Evolutionary conservation across 1,139 yeast species (phyloP).

Genomic region (Taiozyma sp.): DNA sequence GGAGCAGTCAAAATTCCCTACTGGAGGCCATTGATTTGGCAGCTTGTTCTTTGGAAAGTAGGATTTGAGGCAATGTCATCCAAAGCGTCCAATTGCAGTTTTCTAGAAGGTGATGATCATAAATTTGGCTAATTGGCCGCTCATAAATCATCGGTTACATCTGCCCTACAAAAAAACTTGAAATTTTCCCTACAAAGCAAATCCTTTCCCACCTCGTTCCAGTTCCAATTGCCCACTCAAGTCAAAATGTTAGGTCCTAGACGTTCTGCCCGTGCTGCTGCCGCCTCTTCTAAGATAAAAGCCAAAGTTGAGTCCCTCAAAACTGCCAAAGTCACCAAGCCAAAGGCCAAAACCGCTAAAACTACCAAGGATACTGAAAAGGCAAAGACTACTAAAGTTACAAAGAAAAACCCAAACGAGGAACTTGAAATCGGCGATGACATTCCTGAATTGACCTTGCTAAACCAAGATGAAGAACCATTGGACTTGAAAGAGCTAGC

Average conservation of each 20-base stretch:
- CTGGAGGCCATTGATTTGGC: not conserved
- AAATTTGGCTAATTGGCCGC: too few species aligned
- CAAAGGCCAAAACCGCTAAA: constrained; percentile 7
- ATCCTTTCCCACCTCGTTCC: not conserved
- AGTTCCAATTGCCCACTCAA: not conserved
- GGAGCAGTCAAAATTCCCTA: not conserved
- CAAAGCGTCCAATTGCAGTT: too few species aligned
- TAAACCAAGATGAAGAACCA: constrained; percentile 63
- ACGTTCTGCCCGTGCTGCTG: constrained; percentile 42
- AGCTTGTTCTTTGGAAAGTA: not conserved
- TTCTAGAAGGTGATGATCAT: too few species aligned
- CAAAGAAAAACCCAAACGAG: constrained; percentile 2
- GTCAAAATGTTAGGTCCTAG: constrained; percentile 36
- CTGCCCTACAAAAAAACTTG: not conserved
- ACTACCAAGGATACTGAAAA: constrained; percentile 2
- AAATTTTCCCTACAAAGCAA: not conserved
- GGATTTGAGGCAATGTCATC: too few species aligned
- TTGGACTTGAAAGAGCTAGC: constrained; percentile 49
- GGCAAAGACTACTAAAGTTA: constrained; percentile 1
- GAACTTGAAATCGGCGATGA: constrained; percentile 57
- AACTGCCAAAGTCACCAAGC: constrained; percentile 15
- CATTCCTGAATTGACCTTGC: constrained; percentile 60
- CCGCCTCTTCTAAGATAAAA: constrained; percentile 5
- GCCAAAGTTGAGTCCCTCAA: constrained; percentile 15
- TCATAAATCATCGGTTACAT: too few species aligned